Evolutionary conservation across 163 green algal species (phyloP), one percentile per base, ranked within the genome.

Genomic region (Volvox carteri): DNA sequence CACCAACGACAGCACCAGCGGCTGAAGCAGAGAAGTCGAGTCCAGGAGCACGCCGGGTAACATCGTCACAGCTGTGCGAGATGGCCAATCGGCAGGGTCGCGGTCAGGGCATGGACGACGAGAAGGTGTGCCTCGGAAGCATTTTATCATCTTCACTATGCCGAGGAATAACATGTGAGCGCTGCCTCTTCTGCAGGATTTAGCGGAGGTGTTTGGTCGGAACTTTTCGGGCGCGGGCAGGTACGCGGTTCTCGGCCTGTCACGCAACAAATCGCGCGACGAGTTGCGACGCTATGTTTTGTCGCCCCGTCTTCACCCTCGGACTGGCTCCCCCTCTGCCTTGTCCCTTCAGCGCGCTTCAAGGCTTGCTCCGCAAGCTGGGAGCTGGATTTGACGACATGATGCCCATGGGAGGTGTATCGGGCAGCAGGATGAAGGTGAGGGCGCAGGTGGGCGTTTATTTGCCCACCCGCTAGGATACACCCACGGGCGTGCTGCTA

Each of bases 301-400:
- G n/a, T n/a, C n/a, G n/a, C n/a, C n/a, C n/a, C n/a, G n/a, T n/a
- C n/a, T n/a, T n/a, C n/a, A n/a, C n/a, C n/a, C n/a, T n/a, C n/a
- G n/a, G n/a, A n/a, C n/a, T n/a, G n/a, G n/a, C n/a, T n/a, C 75
- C 75, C n/a, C 48, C 28, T n/a, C 30, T 84, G 0, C 76, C 11
- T 52, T 18, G 30, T n/a, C 9, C 23, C 42, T 21, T 33, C 67
- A 88, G 84, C 91, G 95, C 96, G 0, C 89, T 99, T 23, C 96
- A 99, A 78, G 97, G 96, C 8, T 94, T 99, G 19, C 92, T 99
- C 39, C 92, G 95, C 4, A 98, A 96, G 76, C 92, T 99, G 16
- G 97, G 97, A n/a, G 95, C 96, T 1, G 96, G 95, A 0, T 95
- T 98, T 79, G 97, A 98, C 30, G 96, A 97, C 85, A 92, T 97